Base-by-base conservation (phyloP, 768 basidiomycete species). In the Tremella yokohamensis region DNA sequence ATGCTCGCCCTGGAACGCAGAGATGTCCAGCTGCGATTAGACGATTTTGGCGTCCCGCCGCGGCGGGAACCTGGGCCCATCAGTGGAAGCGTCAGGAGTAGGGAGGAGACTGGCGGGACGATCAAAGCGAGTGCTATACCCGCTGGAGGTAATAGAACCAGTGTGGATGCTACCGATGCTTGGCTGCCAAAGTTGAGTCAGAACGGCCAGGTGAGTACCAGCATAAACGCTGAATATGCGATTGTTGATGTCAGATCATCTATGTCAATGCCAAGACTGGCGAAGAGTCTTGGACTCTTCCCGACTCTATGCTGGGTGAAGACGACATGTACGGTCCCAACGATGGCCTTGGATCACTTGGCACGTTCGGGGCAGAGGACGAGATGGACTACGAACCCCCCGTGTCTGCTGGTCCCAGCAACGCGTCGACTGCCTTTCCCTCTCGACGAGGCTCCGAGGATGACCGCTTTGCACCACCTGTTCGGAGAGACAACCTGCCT, bases 151-250 rank as follows among this genome's bases (percentile, higher is more conserved):
- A 11, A 34, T 11, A 34, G 29, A 11, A 34, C 4, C 29, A 34
- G 29, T 34, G 11, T 34, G 29, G 29, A 34, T 34, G 29, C 11
- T 34, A 11, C 29, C 6, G 64, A 93, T 66, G 93, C 86, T 77
- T 97, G 93, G 93, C 84, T 92, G 74, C 93, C 93, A 11, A 83
- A 85, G 66, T 84, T 94, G 39, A 87, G 88, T 2, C 78, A 81
- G 44, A 84, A 88, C 66, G 89, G 90, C 51, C 89, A 89, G 83
- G 91, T 88, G 70, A 51, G 65, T 69, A 34, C 29, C 11, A 34
- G 6, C 29, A 4, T 34, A 4, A 6, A 6, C 11, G 6, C 11
- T 34, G 29, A 11, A 11, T 11, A n/a, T 34, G 29, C 29, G 4
- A 4, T 4, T 34, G 29, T 11, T 34, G 29, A 34, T 34, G 29